These are phyloP conservation scores for Mimosa bimucronata DNA, from an alignment of 306 rosid genomes.

Conservation along the genomic window DNA sequence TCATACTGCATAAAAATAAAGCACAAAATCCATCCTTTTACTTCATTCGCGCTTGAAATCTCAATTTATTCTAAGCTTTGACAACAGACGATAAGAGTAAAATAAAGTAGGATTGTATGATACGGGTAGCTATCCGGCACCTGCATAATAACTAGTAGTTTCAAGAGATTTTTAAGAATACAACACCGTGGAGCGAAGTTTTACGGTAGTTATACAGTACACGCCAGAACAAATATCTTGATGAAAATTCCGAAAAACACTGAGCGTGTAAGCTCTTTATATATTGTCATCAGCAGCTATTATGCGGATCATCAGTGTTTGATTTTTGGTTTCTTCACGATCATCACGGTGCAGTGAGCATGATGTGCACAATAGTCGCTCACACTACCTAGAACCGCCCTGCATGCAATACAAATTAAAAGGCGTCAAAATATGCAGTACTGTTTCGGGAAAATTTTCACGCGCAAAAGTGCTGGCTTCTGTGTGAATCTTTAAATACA, in stretches of 20 bases:
- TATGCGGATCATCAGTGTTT: slow-evolving; percentile 41
- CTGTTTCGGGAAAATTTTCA: background rate
- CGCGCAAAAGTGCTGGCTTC: background rate
- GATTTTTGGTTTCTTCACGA: slow-evolving; percentile 79
- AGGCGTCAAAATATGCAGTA: background rate
- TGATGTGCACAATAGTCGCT: slow-evolving; percentile 87
- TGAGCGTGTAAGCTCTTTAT: background rate
- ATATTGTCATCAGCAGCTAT: background rate
- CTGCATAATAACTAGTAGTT: background rate
- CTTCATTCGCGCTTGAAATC: background rate
- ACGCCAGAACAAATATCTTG: background rate
- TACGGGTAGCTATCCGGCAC: background rate
- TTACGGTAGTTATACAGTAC: background rate
- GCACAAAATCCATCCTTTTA: background rate
- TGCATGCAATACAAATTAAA: slow-evolving; percentile 43
- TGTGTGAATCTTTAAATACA: background rate
- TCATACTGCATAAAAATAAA: background rate
- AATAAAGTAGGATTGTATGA: background rate
- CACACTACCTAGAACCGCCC: slow-evolving; percentile 80
- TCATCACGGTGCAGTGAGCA: slow-evolving; percentile 77
- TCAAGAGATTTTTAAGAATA: background rate
- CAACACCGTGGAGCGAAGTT: background rate
- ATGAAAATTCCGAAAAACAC: background rate
- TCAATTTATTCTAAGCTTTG: background rate
- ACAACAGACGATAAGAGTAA: background rate